Base-by-base conservation (phyloP, 2,329 filamentous ascomycete genomes). In the Ophiostoma himal-ulmi region DNA sequence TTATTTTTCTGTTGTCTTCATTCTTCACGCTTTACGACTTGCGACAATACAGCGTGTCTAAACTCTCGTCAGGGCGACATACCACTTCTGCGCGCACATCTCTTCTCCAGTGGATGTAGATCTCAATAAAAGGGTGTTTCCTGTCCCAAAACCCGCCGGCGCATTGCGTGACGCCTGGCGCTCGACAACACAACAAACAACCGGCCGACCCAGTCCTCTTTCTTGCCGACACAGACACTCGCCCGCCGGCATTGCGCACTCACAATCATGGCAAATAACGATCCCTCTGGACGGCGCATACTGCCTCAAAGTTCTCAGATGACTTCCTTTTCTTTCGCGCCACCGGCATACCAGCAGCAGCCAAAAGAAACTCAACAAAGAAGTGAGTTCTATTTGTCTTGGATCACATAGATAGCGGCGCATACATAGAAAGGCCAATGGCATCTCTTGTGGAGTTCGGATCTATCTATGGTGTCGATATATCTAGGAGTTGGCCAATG, bases 341-440 rank as follows among this genome's bases (percentile, higher is more conserved):
- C 91, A 75, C 83, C 91, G 75, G 83, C 83, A 68, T 83, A 81
- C 69, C 81, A 85, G 82, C 76, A 86, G 81, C 76, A 86, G 81
- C 77, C 86, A 73, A 85, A 90, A 75, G 91, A 93, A 80, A 92
- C 91, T 72, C 91, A 94, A 78, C 94, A 94, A 83, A 94, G 91
- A 62, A 94, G 83, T 84, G 89, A 78, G 71, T 71, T 67, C 11
- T 20, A 37, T 17, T 37, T 8, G 20, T 10, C 30, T 2, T 22
- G 17, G 41, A 30, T 26, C 22, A 36, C 36, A 2, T n/a, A 17
- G 8, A 39, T 14, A 11, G 11, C 30, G 34, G 57, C 69, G 62
- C 65, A 26, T 48, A 57, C 52, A 13, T n/a, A 41, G 20, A 57
- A 36, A 36, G 5, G 30, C n/a, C n/a, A 44, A 57, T 30, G 66